Evolutionary conservation across 23 red algal genomes (phyloP), one percentile per base, ranked within the genome.

Genomic region (Porphyridium purpureum): DNA sequence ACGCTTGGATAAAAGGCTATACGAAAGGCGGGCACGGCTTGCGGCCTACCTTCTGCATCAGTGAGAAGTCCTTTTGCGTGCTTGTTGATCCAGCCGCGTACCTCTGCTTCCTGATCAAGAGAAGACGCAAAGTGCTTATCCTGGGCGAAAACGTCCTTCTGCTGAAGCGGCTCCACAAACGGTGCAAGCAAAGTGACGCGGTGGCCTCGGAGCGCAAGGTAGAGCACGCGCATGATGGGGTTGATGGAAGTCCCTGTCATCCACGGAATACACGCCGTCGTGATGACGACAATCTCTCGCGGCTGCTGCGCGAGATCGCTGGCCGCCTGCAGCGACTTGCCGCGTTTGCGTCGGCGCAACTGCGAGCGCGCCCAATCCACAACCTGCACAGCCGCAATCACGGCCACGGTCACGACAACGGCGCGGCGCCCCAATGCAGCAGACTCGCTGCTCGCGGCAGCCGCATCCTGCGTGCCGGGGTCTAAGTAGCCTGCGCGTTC

Each of bases 191-290:
- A 28, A 4, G 80, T 85, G 35, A 85, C 80, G 27, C 36, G 33
- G 29, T 85, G 69, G 27, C 70, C 80, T 27, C 61, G 64, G 24
- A 58, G 44, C 17, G 80, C 80, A n/a, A 85, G 26, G 54, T 85
- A 67, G 11, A 73, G 14, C 1, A 68, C 80, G 5, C 80, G 53
- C 29, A 72, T 56, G 7, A 59, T 56, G 32, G 80, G 57, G 51
- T 85, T 85, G 5, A 85, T 59, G 6, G 64, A 32, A 3, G 80
- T 85, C 2, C 80, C 80, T 1, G 80, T 85, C 69, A 85, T 74
- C 80, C 80, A 85, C 15, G 80, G 80, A 7, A 85, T 67, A 7
- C 67, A 63, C 0, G 80, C 80, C 0, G 80, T 75, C 17, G 80
- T 85, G 46, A 85, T 60, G 5, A 85, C 69, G 6, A 55, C 51